Base-by-base conservation (phyloP, 768 basidiomycete species). In the Leccinum uliginosum region DNA sequence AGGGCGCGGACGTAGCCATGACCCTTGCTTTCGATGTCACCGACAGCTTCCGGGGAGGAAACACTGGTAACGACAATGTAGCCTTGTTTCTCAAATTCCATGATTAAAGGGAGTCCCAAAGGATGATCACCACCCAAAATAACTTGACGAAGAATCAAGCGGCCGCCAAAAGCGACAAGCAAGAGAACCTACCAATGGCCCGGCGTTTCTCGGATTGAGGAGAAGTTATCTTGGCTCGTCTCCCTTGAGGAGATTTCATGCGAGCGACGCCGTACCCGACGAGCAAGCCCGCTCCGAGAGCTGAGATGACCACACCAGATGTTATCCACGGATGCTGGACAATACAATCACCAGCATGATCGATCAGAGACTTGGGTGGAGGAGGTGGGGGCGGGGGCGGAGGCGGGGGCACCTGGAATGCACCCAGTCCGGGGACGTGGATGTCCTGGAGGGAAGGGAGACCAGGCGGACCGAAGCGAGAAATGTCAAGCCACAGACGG, bases 51-150 rank as follows among this genome's bases (percentile, higher is more conserved):
- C 0, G 85, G 80, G 6, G 80, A 83, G 1, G 84, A 75, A 17
- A 93, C 92, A 58, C 88, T 93, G 4, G 85, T 78, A 59, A 95
- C 84, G 35, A 95, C 86, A 63, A 93, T 87, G 65, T 87, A 94
- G 0, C 90, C 92, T 58, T 84, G 82, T 65, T 76, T 79, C 73
- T 93, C 90, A 46, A 95, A 76, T 53, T 86, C 86, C 47, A 81
- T 65, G 53, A 93, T 84, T 43, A 94, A 71, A 8, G 89, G 83
- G n/a, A 84, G 75, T 7, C 83, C 91, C 51, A 85, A 75, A 1
- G 86, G 81, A 19, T 80, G 79, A 65, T 94, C 93, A 9, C 86
- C 93, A 26, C 93, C 93, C 40, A 93, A 79, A 26, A 93, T 80
- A 35, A 93, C 90, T 91, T 43, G 53, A 58, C 30, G 30, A 53